Conservation (phyloP, 1,284 basidiomycete species). For the Farysia itapuensis region DNA sequence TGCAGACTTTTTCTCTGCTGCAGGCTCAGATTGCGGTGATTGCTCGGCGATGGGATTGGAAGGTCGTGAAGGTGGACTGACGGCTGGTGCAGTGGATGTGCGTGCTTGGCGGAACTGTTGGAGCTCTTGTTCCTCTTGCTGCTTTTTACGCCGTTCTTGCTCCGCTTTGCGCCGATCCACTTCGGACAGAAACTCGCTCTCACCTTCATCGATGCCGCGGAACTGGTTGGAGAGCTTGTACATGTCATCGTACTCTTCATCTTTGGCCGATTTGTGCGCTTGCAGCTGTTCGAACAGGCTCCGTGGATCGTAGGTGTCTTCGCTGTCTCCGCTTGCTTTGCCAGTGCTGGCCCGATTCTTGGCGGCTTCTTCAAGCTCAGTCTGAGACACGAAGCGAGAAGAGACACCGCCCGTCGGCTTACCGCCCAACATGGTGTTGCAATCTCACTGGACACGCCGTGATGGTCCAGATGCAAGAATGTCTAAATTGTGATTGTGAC, state of each 20-base stretch:
- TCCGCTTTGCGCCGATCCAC: conserved; percentile 17
- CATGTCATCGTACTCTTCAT: conserved; percentile 49
- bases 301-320: conserved; percentile 43
- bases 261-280: conserved; percentile 47
- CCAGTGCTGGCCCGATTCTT: conserved; percentile 1
- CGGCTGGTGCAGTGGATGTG: not conserved
- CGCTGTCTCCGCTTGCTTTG: not conserved
- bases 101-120: conserved; percentile 20
- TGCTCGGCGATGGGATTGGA: too few species aligned
- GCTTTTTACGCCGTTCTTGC: conserved; percentile 8
- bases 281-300: conserved; percentile 40
- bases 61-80: not conserved
- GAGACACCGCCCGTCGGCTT: too few species aligned
- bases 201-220: conserved; percentile 53
- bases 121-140: conserved; percentile 32
- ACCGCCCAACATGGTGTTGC: too few species aligned
- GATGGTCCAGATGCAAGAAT: too few species aligned
- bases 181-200: conserved; percentile 46
- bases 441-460: too few species aligned
- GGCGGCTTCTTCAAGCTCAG: conserved; percentile 13
- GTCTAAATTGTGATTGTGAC: too few species aligned
- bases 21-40: not conserved
- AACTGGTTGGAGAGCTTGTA: conserved; percentile 54
- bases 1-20: not conserved
- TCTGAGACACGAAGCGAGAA: conserved; percentile 27